Base-by-base conservation (phyloP, 495 filamentous ascomycete genomes). In the Astrothelium macrocarpum region DNA sequence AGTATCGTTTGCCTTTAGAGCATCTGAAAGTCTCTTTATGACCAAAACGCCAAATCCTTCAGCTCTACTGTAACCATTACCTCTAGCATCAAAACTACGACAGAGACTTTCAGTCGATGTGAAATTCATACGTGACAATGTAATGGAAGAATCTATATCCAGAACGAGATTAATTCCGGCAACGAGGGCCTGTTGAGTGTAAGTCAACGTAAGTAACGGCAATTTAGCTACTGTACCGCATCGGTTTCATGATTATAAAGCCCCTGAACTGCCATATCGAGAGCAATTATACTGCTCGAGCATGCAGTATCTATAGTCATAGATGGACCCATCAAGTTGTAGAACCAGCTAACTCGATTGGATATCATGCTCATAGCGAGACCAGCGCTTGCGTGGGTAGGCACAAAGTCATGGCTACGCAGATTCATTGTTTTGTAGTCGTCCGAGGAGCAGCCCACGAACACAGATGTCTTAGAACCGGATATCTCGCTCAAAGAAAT, bases 261-360 rank as follows among this genome's bases (percentile, higher is more conserved):
- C 11, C 16, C 16, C 39, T 45, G 34, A 31, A 23, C 20, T 23
- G 34, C 60, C 7, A 25, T 76, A 53, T 62, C 32, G 25, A 62
- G 23, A 1, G 32, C 34, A 29, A 53, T 29, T 23, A 62, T n/a
- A n/a, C 32, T 43, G 1, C 78, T 75, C 0, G 78, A 81, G 64
- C 84, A 85, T 3, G 79, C 82, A 0, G 81, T 82, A 64, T 80
- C 79, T 29, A 84, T 68, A 16, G 75, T 75, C 61, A 79, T 73
- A 58, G 76, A 78, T 5, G 78, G 73, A 0, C 81, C 82, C 32
- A 70, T 69, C 14, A 81, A 74, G 60, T 82, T 74, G 53, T 73
- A 81, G 67, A 79, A 81, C 31, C 74, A 78, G 11, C 78, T 77
- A 5, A 84, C 69, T 0, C 81, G 76, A 64, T 81, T 82, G 7